A percentile compares a stretch with the other conserved stretches of the same genome.
Evolutionary conservation across 805 yeast species (phyloP).

Genomic region (Starmera caribaea): DNA sequence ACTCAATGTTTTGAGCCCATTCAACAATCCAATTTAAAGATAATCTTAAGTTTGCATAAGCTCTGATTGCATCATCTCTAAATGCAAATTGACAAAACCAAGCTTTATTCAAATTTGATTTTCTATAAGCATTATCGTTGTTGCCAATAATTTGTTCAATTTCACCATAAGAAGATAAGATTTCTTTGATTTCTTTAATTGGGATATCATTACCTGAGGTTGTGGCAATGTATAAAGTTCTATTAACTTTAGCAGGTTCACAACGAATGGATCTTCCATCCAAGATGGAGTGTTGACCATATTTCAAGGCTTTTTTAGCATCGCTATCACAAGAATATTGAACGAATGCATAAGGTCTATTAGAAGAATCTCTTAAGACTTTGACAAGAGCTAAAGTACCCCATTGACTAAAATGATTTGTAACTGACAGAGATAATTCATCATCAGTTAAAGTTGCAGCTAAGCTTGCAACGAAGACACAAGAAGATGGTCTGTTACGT

Average conservation of each 20-base stretch:
- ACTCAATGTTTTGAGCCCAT: conserved; percentile 82
- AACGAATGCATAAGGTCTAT: conserved; percentile 89
- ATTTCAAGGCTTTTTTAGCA: conserved; percentile 54
- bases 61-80: conserved; percentile 82
- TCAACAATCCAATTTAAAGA: conserved; percentile 51
- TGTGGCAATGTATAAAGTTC: conserved; percentile 61
- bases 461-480: conserved; percentile 79
- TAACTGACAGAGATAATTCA: conserved; percentile 58
- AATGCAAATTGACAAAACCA: conserved; percentile 77
- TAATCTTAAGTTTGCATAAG: conserved; percentile 59
- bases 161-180: conserved; percentile 56
- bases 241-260: conserved; percentile 85
- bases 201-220: conserved; percentile 19
- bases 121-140: conserved; percentile 22
- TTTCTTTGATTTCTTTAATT: conserved; percentile 24
- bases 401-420: conserved; percentile 58
- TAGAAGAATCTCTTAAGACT: conserved; percentile 71
- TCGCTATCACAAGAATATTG: conserved; percentile 68
- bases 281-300: conserved; percentile 59
- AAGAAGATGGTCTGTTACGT: conserved; percentile 69
- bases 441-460: conserved; percentile 60
- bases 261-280: conserved; percentile 76
- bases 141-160: conserved; percentile 53
- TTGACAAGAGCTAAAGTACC: conserved; percentile 68
- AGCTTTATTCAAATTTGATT: conserved; percentile 23